Percentiles rank a stretch among this genome's conserved stretches.
phyloP scores from a whole-genome alignment of 139 green algal species.

The Closterium sp. region DNA sequence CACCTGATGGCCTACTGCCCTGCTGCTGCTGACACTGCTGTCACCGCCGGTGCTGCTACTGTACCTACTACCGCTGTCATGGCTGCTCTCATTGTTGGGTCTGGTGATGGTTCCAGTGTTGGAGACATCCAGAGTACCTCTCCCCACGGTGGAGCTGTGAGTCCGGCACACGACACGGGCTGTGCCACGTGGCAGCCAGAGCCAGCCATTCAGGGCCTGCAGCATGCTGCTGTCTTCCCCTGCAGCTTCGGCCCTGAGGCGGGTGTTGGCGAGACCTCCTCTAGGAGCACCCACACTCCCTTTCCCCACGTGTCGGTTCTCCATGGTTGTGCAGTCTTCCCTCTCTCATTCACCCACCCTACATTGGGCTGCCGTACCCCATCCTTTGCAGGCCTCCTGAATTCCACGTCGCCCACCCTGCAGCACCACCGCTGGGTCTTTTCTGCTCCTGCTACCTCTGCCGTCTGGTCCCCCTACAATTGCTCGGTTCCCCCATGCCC shows the following conservation, averaged over 20 bases:
- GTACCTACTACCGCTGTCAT: too few species aligned
- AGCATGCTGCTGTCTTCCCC: not conserved
- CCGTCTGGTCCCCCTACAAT: not conserved
- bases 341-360: not conserved
- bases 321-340: not conserved
- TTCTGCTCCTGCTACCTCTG: not conserved
- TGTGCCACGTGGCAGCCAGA: not conserved
- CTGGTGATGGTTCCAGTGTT: too few species aligned
- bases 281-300: not conserved
- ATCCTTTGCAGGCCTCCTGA: not conserved
- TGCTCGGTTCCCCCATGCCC: not conserved
- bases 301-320: not conserved
- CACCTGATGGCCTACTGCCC: not conserved
- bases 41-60: too few species aligned
- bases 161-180: not conserved
- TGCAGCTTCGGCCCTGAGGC: not conserved
- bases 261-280: not conserved
- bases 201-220: not conserved
- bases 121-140: not conserved
- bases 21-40: not conserved
- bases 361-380: not conserved
- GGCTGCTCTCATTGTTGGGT: too few species aligned
- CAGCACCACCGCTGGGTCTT: not conserved
- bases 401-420: not conserved
- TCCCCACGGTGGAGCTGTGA: not conserved